Base-by-base conservation (phyloP, 208 protist genomes). In the Leishmania braziliensis region DNA sequence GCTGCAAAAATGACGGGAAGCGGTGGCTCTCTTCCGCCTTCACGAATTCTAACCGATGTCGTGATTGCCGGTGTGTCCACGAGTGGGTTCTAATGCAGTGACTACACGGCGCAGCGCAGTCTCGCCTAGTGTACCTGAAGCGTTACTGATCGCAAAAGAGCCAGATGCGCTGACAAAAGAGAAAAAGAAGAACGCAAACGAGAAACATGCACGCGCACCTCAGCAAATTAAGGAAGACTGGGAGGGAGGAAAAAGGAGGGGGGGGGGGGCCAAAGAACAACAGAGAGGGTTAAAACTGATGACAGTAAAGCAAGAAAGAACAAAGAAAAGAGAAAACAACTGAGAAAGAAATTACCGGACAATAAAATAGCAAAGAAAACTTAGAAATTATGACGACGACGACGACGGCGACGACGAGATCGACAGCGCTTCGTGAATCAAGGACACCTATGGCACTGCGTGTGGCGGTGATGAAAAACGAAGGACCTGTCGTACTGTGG, bases 291-390 rank as follows among this genome's bases (percentile, higher is more conserved):
- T 26, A 36, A 18, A 20, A 56, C 16, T 56, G 53, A 56, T 18
- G 16, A 75, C 9, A 23, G 65, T 14, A 62, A 81, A 54, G 75
- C 1, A 75, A 68, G 68, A 71, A 78, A 80, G 46, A 70, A 65
- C 76, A 58, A 60, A 62, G n/a, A 80, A 8, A 80, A 46, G 43
- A 46, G 43, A 46, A 46, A 46, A 46, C 6, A 72, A 56, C 33
- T 29, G 20, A 65, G 74, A 29, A 20, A 63, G 16, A n/a, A 79
- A 83, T 16, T 58, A 82, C 72, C 54, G 33, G 39, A 39, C 10
- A 36, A 75, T 6, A 53, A n/a, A 51, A 39, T 3, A 50, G 51
- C 12, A 54, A 46, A 76, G 33, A 36, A 33, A 75, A 56, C 14
- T 8, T 16, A 63, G 58, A 18, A n/a, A 63, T 63, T 23, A 63